phyloP scores from a whole-genome alignment of 139 green algal genomes.

The Pseudopediastrum boryanum region DNA sequence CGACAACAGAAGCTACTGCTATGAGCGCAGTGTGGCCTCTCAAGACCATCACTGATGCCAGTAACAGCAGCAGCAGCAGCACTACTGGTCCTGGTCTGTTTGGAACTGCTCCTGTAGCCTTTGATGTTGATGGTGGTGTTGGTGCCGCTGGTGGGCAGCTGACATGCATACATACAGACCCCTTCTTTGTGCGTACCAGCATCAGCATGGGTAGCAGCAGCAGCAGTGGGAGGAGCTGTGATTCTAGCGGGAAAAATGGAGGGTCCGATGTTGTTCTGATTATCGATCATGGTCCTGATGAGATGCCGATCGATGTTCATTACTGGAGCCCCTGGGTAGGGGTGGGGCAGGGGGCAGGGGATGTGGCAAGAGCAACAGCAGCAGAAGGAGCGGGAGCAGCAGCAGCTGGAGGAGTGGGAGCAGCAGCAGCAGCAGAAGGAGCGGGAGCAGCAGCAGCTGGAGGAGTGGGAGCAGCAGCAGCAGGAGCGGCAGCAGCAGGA shows the following conservation, averaged over 20 bases:
- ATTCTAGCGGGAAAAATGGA: too few relatives aligned
- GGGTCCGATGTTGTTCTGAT: too few relatives aligned
- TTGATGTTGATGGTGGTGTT: constrained; percentile 1
- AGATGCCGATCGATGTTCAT: too few relatives aligned
- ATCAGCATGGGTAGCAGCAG: too few relatives aligned
- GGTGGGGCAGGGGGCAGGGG: too few relatives aligned
- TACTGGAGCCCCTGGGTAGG: too few relatives aligned
- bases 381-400: neutral
- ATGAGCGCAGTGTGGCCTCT: neutral
- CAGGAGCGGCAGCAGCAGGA: constrained; percentile 1
- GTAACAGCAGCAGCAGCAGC: constrained; percentile 9
- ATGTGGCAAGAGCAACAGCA: neutral
- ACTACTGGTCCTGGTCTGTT: neutral
- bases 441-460: neutral
- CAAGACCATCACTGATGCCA: neutral
- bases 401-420: neutral
- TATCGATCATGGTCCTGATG: too few relatives aligned
- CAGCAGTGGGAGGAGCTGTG: too few relatives aligned
- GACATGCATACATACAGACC: too few relatives aligned
- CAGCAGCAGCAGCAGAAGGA: neutral
- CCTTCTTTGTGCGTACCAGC: too few relatives aligned
- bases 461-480: constrained; percentile 3
- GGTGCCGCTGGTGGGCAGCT: too few relatives aligned
- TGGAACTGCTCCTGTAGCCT: neutral
- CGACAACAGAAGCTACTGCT: neutral